Evolutionary conservation across 2,329 filamentous ascomycete species (phyloP).

Genomic region (Pyrenophora teres): DNA sequence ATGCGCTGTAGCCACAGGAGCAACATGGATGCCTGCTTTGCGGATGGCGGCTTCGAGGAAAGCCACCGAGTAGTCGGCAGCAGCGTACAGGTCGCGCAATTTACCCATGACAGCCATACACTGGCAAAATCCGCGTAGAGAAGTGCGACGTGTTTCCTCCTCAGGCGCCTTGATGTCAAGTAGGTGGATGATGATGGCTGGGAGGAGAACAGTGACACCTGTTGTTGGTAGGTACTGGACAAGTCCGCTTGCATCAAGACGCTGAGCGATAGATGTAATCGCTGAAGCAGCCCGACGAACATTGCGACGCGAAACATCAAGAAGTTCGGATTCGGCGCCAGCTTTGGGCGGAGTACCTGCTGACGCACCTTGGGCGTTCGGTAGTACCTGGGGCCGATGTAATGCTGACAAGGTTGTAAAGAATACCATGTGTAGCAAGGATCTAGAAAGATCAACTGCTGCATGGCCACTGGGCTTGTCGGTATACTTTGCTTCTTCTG

Average conservation of each 20-base stretch:
- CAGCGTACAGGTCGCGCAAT: slow-evolving; percentile 85
- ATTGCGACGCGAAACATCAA: slow-evolving; percentile 80
- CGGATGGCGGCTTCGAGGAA: slow-evolving; percentile 92
- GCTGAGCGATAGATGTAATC: slow-evolving; percentile 81
- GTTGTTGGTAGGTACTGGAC: slow-evolving; percentile 85
- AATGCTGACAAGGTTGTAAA: slow-evolving; percentile 89
- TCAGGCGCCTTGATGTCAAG: slow-evolving; percentile 88
- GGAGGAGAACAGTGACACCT: slow-evolving; percentile 86
- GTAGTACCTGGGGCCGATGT: slow-evolving; percentile 87
- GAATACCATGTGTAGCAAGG: slow-evolving; percentile 92
- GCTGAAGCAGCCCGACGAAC: slow-evolving; percentile 83
- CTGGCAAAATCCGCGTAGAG: slow-evolving; percentile 80
- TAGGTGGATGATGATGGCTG: slow-evolving; percentile 91
- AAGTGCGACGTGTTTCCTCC: slow-evolving; percentile 70
- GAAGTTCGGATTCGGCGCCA: slow-evolving; percentile 63
- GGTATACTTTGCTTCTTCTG: slow-evolving; percentile 71
- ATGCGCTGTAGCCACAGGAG: slow-evolving; percentile 43
- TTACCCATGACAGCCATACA: slow-evolving; percentile 92
- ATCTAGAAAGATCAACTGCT: slow-evolving; percentile 72
- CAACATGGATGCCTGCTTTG: slow-evolving; percentile 79
- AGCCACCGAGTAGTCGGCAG: slow-evolving; percentile 93
- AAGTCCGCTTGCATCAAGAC: slow-evolving; percentile 72
- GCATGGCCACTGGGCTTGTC: slow-evolving; percentile 63
- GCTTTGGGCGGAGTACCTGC: slow-evolving; percentile 51
- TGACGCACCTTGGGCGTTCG: slow-evolving; percentile 64